phyloP scores from a whole-genome alignment of 2,329 filamentous ascomycete species.

The Furcasterigmium furcatum region DNA sequence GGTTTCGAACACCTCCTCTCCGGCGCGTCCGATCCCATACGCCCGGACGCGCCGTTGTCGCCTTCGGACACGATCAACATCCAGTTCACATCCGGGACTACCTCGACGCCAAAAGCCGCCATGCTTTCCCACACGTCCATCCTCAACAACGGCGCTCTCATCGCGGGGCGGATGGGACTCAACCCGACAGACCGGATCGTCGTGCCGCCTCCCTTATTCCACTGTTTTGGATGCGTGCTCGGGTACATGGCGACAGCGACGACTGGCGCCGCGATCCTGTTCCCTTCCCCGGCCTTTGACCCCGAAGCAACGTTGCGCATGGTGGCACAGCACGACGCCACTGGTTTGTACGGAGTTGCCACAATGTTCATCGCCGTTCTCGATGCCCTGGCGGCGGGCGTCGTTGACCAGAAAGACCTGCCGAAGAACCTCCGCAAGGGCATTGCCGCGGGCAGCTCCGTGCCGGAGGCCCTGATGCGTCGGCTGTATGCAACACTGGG shows the following conservation, averaged over 20 bases:
- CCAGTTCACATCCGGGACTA: conserved; percentile 97
- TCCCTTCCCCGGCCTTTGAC: conserved; percentile 85
- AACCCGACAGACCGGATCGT: conserved; percentile 71
- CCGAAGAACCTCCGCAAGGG: conserved; percentile 67
- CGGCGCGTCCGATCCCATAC: conserved; percentile 26
- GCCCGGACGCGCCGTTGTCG: conserved; percentile 42
- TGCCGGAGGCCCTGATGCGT: conserved; percentile 79
- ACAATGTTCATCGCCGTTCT: conserved; percentile 94
- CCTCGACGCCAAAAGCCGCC: conserved; percentile 84
- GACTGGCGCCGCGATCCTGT: conserved; percentile 72
- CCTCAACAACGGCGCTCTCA: conserved; percentile 85
- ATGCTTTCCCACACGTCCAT: conserved; percentile 84
- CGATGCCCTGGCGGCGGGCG: conserved; percentile 60
- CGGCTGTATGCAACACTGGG: conserved; percentile 72
- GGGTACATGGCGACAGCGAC: conserved; percentile 97
- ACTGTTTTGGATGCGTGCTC: conserved; percentile 87
- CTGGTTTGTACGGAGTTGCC: conserved; percentile 79
- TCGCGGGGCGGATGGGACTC: conserved; percentile 82
- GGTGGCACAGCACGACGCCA: conserved; percentile 50
- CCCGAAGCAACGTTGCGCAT: conserved; percentile 65
- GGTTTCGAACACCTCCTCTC: conserved; percentile 39
- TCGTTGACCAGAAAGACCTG: conserved; percentile 19
- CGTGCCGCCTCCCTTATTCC: conserved; percentile 82
- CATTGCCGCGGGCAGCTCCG: conserved; percentile 83
- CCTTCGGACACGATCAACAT: conserved; percentile 82